A percentile compares a stretch with the other conserved stretches of the same genome.
phyloP scores from a whole-genome alignment of 768 basidiomycete species.

The Kwoniella sp. region DNA sequence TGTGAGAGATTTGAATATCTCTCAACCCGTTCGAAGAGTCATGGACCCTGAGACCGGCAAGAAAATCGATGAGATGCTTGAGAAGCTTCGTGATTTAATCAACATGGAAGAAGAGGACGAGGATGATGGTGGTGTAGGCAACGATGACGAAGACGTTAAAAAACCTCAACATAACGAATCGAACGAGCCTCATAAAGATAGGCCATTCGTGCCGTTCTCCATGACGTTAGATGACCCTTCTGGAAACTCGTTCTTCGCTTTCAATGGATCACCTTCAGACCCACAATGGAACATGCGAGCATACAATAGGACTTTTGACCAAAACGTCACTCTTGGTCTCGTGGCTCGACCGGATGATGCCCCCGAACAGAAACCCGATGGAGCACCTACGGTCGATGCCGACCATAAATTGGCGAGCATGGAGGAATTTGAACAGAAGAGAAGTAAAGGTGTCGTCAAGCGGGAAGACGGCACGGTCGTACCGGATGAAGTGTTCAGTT shows the following conservation, averaged over 20 bases:
- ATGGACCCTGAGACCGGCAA: slow-evolving; percentile 71
- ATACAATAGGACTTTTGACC: slow-evolving; percentile 75
- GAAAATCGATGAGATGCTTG: slow-evolving; percentile 76
- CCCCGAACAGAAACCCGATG: slow-evolving; percentile 47
- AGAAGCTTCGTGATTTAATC: slow-evolving; percentile 56
- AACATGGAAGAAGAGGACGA: slow-evolving; percentile 49
- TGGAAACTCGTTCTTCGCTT: slow-evolving; percentile 96
- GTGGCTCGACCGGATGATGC: slow-evolving; percentile 57
- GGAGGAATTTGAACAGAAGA: slow-evolving; percentile 38
- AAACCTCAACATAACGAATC: slow-evolving; percentile 55
- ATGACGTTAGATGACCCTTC: slow-evolving; percentile 86
- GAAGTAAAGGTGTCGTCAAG: slow-evolving; percentile 16
- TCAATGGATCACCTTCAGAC: slow-evolving; percentile 79
- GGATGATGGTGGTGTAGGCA: slow-evolving; percentile 64
- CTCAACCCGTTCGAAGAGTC: slow-evolving; percentile 76
- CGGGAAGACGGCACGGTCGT: slow-evolving; percentile 43
- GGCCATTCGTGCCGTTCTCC: slow-evolving; percentile 73
- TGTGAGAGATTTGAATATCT: slow-evolving; percentile 71
- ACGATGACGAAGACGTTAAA: slow-evolving; percentile 61
- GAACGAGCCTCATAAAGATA: slow-evolving; percentile 54
- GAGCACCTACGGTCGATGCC: slow-evolving; percentile 32
- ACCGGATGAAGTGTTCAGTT: slow-evolving; percentile 85
- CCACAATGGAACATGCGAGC: slow-evolving; percentile 88
- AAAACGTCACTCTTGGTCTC: slow-evolving; percentile 79
- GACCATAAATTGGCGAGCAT: slow-evolving; percentile 44